Evolutionary conservation across 202 grass and related monocot species (phyloP), one percentile per base, ranked within the genome.

Genomic region (Dendrocalamus latiflorus): DNA sequence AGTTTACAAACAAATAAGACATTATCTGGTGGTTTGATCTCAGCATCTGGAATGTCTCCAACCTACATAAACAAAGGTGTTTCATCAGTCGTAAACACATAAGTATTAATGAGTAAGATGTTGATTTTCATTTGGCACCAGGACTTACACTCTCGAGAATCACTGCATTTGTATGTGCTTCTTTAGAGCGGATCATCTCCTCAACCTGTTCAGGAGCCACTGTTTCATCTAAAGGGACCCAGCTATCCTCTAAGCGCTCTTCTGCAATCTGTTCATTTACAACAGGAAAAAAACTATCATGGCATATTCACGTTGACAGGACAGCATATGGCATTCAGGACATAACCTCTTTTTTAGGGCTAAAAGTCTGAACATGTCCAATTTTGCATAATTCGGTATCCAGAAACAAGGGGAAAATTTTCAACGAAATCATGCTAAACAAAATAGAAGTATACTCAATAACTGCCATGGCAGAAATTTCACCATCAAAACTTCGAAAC

Each of bases 1-100:
- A 98, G 91, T 89, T 95, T 98, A 81, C 95, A 98, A 83, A 98
- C 95, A 81, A 98, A 98, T 51, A 98, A 86, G 45, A 98, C 93
- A 79, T 95, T 95, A 0, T 98, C 95, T 59, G 93, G 95, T 22
- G 95, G 93, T 74, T 89, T 98, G 3, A 98, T 88, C 39, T 98
- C 95, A 83, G 87, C 91, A 89, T 98, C 95, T 51, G 95, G 95
- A 90, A 98, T 93, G 50, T 98, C 95, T 63, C 91, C 95, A 57
- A 98, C 81, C 95, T 98, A 74, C 44, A 80, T 15, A 87, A 74
- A 69, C 11, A 87, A 85, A 65, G 10, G 42, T 50, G 57, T 78
- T 76, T 75, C 49, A 61, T 26, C 42, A 79, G 28, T 47, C 21
- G 4, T 63, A 83, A 86, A 44, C 26, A 83, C 8, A 54, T n/a